Percentiles rank a stretch among this genome's conserved stretches.
phyloP scores from a whole-genome alignment of 345 rosid species.

The Ceriops decandra region DNA sequence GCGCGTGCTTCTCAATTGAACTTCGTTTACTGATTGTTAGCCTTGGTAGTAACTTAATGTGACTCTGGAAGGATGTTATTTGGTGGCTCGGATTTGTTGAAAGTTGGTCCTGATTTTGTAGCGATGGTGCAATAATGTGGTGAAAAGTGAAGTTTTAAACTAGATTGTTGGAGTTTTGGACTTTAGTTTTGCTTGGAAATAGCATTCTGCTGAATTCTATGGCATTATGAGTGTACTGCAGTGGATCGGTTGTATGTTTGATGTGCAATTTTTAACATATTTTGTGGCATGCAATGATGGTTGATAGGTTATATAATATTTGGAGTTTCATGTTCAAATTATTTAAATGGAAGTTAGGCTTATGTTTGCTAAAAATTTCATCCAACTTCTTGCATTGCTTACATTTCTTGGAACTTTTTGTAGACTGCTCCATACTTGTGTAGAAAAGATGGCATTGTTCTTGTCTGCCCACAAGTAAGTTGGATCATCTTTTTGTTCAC shows the following conservation, averaged over 20 bases:
- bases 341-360: too few species aligned
- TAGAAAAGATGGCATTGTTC: constrained; percentile 92
- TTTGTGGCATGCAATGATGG: background rate
- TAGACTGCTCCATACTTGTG: constrained; percentile 92
- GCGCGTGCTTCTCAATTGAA: too few species aligned
- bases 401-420: constrained; percentile 11
- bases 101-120: background rate
- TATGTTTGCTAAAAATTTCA: too few species aligned
- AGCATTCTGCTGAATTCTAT: background rate
- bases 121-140: background rate
- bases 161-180: background rate
- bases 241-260: too few species aligned
- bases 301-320: background rate
- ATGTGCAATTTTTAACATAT: too few species aligned
- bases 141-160: background rate
- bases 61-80: too few species aligned
- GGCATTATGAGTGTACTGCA: too few species aligned
- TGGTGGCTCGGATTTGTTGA: background rate
- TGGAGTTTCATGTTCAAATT: background rate
- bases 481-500: constrained; percentile 5
- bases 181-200: background rate
- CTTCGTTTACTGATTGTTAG: background rate
- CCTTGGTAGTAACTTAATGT: background rate
- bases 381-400: background rate
- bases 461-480: constrained; percentile 89